Conservation (phyloP, 257 asterid genomes). For the Solanum megistacrolobum region DNA sequence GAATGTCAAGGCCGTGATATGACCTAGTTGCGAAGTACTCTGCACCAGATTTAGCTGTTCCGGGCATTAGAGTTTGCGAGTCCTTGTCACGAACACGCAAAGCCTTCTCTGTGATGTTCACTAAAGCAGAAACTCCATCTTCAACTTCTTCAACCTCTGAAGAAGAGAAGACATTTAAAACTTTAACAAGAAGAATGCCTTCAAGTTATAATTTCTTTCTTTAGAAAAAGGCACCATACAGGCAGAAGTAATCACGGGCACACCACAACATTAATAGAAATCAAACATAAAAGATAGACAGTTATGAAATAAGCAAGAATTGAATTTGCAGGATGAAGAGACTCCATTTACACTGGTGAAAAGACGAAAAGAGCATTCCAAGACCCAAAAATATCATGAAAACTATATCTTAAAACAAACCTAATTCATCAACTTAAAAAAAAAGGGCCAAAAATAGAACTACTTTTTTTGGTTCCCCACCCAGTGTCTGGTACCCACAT, state of each 20-base stretch:
- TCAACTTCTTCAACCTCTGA: slow-evolving; percentile 46
- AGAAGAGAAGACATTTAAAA: neutral
- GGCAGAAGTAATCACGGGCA: neutral
- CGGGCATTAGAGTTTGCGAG: slow-evolving; percentile 16
- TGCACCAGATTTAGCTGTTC: slow-evolving; percentile 65
- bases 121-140: slow-evolving; percentile 56
- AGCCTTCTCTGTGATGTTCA: slow-evolving; percentile 70
- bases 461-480: no score
- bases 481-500: no score
- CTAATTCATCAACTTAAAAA: neutral
- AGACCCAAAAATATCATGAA: neutral
- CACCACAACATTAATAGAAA: neutral
- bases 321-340: neutral
- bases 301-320: neutral
- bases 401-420: neutral
- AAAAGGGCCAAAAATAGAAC: neutral
- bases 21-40: slow-evolving; percentile 75
- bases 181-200: neutral
- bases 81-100: slow-evolving; percentile 47
- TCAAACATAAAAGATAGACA: neutral
- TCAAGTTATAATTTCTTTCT: neutral
- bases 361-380: neutral
- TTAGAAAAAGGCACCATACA: neutral
- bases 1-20: slow-evolving; percentile 73
- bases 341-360: neutral